Percentiles rank a stretch among this genome's conserved stretches.
These are phyloP conservation scores for Exophiala lecanii-corni DNA, from an alignment of 2,329 filamentous ascomycete genomes.

Conservation along the genomic window DNA sequence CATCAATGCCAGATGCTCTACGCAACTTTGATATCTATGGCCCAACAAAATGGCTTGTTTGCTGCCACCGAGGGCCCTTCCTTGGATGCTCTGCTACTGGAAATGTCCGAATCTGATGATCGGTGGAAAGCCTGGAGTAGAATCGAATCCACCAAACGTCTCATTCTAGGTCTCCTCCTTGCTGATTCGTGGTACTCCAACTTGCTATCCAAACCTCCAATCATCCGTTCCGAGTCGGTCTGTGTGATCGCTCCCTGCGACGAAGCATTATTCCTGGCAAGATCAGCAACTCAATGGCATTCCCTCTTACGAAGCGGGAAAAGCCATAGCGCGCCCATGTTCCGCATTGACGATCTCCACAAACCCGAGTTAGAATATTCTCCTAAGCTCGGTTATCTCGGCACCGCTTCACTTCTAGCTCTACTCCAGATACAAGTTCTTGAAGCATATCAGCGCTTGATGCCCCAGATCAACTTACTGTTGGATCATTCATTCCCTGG, in stretches of 20 bases:
- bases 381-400: conserved; percentile 31
- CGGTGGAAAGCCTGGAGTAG: conserved; percentile 52
- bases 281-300: conserved; percentile 34
- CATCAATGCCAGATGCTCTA: conserved; percentile 49
- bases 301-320: conserved; percentile 35
- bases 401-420: conserved; percentile 30
- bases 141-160: conserved; percentile 48
- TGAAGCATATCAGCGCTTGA: conserved; percentile 40
- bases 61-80: conserved; percentile 43
- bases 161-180: conserved; percentile 45
- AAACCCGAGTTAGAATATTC: conserved; percentile 34
- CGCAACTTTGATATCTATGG: conserved; percentile 45
- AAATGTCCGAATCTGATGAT: conserved; percentile 42
- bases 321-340: conserved; percentile 33
- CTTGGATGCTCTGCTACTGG: conserved; percentile 39
- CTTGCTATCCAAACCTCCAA: conserved; percentile 44
- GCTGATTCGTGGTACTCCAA: conserved; percentile 47
- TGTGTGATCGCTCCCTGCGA: conserved; percentile 45
- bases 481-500: conserved; percentile 40
- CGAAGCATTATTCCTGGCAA: conserved; percentile 43
- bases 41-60: conserved; percentile 49
- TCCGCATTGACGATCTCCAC: conserved; percentile 28
- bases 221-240: conserved; percentile 43
- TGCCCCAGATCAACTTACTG: conserved; percentile 34
- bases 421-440: conserved; percentile 40